These are phyloP conservation scores for Mucor saturninus DNA, from an alignment of 371 early-diverging fungal species.

Conservation along the genomic window DNA sequence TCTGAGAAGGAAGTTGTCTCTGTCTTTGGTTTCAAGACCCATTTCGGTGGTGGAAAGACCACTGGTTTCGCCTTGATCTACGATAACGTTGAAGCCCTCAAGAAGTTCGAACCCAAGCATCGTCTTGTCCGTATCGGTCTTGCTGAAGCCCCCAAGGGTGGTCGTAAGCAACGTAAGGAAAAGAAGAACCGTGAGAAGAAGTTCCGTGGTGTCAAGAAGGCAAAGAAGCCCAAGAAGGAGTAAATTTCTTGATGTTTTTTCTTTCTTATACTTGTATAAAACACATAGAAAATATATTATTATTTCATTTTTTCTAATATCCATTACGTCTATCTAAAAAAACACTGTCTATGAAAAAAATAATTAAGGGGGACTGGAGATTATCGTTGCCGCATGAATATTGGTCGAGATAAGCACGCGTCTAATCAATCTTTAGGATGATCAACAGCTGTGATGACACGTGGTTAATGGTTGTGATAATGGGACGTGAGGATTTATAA, in stretches of 20 bases:
- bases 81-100: conserved; percentile 92
- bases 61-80: conserved; percentile 98
- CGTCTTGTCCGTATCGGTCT: conserved; percentile 88
- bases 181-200: conserved; percentile 99
- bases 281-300: conserved; percentile 1
- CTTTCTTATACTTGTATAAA: conserved; percentile 6
- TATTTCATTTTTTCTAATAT: not conserved
- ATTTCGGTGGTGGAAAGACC: conserved; percentile 98
- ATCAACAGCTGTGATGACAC: too few species aligned
- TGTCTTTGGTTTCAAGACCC: conserved; percentile 95
- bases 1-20: conserved; percentile 88
- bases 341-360: too few species aligned
- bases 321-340: too few species aligned
- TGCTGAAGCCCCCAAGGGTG: conserved; percentile 75
- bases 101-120: conserved; percentile 99
- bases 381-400: too few species aligned
- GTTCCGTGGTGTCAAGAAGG: conserved; percentile 97
- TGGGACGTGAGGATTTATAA: too few species aligned
- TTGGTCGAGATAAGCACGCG: too few species aligned
- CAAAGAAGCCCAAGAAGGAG: conserved; percentile 62
- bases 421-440: too few species aligned
- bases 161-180: conserved; percentile 99
- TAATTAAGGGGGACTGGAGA: too few species aligned
- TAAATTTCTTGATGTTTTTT: conserved; percentile 15
- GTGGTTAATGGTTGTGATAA: too few species aligned